Evolutionary conservation across 148 eudicot species (phyloP).

Genomic region (Hydrangea macrophylla): DNA sequence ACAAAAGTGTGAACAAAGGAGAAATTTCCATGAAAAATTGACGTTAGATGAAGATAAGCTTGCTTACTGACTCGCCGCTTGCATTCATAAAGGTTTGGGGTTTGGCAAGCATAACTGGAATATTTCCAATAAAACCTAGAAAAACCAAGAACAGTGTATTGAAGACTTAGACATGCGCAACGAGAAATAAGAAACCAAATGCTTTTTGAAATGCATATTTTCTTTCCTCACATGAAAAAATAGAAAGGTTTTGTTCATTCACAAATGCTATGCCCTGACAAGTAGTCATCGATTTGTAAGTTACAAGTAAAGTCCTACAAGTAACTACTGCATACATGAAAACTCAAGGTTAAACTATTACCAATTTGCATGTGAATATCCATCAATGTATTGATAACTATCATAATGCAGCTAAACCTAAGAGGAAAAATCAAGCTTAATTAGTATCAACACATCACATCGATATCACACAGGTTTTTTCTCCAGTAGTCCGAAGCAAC

Average conservation of each 20-base stretch:
- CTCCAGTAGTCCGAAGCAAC: background rate
- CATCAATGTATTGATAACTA: too few relatives aligned
- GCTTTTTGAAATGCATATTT: background rate
- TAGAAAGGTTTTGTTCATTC: background rate
- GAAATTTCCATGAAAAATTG: background rate
- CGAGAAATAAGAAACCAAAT: background rate
- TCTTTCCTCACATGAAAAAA: background rate
- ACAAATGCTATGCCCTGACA: background rate
- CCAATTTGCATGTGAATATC: background rate
- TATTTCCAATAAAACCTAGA: constrained; percentile 71
- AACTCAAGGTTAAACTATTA: too few relatives aligned
- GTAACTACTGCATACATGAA: background rate
- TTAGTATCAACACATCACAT: too few relatives aligned
- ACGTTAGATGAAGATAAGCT: constrained; percentile 28
- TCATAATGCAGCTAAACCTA: too few relatives aligned
- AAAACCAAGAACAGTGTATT: background rate
- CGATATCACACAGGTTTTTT: background rate
- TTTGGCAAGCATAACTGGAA: constrained; percentile 84
- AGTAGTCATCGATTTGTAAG: background rate
- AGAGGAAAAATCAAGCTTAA: background rate
- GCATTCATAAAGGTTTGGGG: constrained; percentile 96
- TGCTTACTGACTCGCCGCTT: constrained; percentile 99
- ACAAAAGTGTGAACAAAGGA: background rate
- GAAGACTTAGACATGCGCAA: background rate
- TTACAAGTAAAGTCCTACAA: too few relatives aligned